Evolutionary conservation across 1,284 basidiomycete genomes (phyloP).

Genomic region (Cutaneotrichosporon arboriforme): DNA sequence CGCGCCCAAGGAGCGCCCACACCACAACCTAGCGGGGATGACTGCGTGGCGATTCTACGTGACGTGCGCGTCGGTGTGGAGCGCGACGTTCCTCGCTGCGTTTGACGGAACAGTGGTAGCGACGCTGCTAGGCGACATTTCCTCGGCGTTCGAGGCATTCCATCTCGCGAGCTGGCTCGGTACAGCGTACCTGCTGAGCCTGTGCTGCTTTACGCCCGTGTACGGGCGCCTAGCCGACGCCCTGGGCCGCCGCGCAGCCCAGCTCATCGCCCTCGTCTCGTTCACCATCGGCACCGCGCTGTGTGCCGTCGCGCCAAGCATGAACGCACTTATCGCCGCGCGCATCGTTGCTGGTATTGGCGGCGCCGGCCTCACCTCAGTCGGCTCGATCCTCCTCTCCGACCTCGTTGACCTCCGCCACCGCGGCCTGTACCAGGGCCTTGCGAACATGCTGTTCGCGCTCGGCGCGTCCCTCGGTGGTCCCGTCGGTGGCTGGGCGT

Average conservation of each 20-base stretch:
- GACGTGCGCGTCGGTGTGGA: conserved; percentile 33
- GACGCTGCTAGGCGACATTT: conserved; percentile 56
- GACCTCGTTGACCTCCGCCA: conserved; percentile 65
- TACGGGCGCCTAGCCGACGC: conserved; percentile 84
- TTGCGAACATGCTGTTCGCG: conserved; percentile 65
- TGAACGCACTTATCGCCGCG: conserved; percentile 69
- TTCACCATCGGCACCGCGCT: conserved; percentile 75
- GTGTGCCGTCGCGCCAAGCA: conserved; percentile 76
- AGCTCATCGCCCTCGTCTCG: conserved; percentile 64
- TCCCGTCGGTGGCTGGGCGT: conserved; percentile 78
- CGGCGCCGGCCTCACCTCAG: conserved; percentile 50
- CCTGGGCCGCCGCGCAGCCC: conserved; percentile 68
- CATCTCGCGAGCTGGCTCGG: conserved; percentile 69
- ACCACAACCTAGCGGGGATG: conserved; percentile 40
- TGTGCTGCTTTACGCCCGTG: conserved; percentile 80
- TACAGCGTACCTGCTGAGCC: conserved; percentile 58
- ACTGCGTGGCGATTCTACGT: conserved; percentile 30
- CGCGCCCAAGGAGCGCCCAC: conserved; percentile 4
- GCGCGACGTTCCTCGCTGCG: conserved; percentile 59
- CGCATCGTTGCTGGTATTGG: conserved; percentile 81
- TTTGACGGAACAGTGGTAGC: conserved; percentile 60
- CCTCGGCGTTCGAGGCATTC: conserved; percentile 41
- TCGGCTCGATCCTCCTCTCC: conserved; percentile 39
- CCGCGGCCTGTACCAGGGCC: conserved; percentile 81
- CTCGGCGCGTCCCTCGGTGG: conserved; percentile 65